These are phyloP conservation scores for Saprolegnia parasitica DNA, from an alignment of 352 stramenopile species.

Conservation along the genomic window DNA sequence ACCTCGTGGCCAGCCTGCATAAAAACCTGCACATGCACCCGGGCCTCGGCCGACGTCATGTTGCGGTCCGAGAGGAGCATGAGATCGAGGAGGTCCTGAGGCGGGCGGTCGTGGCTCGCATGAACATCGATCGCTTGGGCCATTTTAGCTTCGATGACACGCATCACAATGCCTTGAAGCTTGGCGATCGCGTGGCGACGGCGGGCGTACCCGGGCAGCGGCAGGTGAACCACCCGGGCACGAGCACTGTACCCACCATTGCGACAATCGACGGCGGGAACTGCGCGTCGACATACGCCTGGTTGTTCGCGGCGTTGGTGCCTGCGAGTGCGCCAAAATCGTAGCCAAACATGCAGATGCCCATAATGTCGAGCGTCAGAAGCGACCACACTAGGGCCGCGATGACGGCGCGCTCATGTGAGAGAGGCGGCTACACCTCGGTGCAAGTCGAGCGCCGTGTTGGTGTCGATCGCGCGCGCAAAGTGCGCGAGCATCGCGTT, in stretches of 20 bases:
- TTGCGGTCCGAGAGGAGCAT: background rate
- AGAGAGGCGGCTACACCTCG: no score
- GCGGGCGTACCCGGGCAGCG: background rate
- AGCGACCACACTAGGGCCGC: background rate
- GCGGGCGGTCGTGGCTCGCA: no score
- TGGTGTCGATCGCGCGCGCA: background rate
- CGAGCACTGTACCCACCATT: background rate
- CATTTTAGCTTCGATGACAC: background rate
- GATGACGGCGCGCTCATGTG: no score
- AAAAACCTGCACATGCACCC: background rate
- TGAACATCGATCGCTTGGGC: background rate
- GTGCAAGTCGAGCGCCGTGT: background rate
- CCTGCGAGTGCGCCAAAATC: background rate
- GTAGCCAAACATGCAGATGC: background rate
- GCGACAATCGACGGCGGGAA: background rate
- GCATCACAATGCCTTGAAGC: background rate
- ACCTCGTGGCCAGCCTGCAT: background rate
- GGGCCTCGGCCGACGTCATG: background rate
- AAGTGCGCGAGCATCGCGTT: background rate
- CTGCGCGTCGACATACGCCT: background rate
- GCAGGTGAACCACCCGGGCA: background rate
- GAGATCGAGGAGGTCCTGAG: background rate
- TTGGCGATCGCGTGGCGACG: background rate
- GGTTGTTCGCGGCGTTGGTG: background rate
- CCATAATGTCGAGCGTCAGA: background rate